Conservation (phyloP, 306 rosid genomes). For the Cyclanthera cordifolia region DNA sequence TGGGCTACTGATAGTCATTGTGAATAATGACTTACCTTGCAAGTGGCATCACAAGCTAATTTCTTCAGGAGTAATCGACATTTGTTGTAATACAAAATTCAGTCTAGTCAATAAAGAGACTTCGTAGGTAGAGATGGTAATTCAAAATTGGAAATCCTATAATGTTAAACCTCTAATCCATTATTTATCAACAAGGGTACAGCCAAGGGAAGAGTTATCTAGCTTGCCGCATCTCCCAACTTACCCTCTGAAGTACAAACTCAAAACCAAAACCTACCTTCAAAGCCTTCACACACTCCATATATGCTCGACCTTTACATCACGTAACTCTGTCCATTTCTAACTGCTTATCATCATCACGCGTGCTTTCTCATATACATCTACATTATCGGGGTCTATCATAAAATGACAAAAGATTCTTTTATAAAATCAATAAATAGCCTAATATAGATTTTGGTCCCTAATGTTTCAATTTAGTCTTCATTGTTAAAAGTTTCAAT, state of each 20-base stretch:
- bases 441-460: not conserved
- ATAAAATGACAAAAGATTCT: not conserved
- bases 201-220: too few relatives aligned
- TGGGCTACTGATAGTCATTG: too few relatives aligned
- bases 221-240: not conserved
- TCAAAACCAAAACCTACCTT: not conserved
- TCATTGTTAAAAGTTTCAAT: too few relatives aligned
- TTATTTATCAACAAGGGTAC: too few relatives aligned
- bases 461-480: too few relatives aligned
- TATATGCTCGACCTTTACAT: not conserved
- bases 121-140: not conserved
- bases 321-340: not conserved
- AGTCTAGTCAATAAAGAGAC: not conserved
- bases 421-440: not conserved
- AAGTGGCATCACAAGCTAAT: not conserved
- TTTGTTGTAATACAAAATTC: not conserved
- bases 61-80: not conserved
- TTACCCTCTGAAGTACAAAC: not conserved
- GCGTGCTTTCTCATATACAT: too few relatives aligned
- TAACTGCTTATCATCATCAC: not conserved
- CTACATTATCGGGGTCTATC: not conserved
- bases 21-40: not conserved
- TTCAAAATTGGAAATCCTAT: not conserved
- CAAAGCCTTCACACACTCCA: not conserved
- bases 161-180: too few relatives aligned